These are phyloP conservation scores for Platanthera zijinensis DNA, from an alignment of 106 monocot species.

Conservation along the genomic window DNA sequence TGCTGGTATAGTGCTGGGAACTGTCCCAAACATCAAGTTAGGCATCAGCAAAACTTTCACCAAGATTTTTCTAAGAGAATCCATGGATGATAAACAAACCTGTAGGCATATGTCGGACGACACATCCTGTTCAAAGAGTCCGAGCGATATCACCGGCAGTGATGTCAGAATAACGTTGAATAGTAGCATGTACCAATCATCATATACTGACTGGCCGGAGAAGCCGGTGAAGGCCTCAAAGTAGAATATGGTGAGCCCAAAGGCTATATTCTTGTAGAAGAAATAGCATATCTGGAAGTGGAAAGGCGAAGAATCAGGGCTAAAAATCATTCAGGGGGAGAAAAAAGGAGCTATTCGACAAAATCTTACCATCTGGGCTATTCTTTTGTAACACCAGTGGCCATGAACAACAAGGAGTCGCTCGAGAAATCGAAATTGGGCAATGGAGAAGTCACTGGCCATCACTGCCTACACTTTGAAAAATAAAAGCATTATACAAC, in stretches of 20 bases:
- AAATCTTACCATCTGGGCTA: constrained; percentile 64
- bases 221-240: constrained; percentile 58
- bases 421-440: constrained; percentile 74
- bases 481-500: neutral
- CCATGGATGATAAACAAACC: constrained; percentile 17
- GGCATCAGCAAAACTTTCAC: neutral
- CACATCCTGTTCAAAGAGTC: constrained; percentile 86
- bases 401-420: constrained; percentile 82
- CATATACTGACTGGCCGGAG: constrained; percentile 67
- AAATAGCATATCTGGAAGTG: constrained; percentile 76
- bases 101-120: constrained; percentile 51
- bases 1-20: constrained; percentile 77
- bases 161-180: constrained; percentile 83
- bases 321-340: neutral
- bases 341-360: neutral
- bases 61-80: neutral
- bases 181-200: constrained; percentile 74
- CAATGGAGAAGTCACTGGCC: constrained; percentile 91
- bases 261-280: constrained; percentile 91
- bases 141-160: constrained; percentile 60
- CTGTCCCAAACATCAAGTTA: constrained; percentile 11
- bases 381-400: constrained; percentile 85
- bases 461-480: constrained; percentile 63
- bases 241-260: constrained; percentile 70
- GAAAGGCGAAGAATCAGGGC: neutral